These are phyloP conservation scores for Colletotrichum simmondsii DNA, from an alignment of 2,329 filamentous ascomycete genomes.

Conservation along the genomic window DNA sequence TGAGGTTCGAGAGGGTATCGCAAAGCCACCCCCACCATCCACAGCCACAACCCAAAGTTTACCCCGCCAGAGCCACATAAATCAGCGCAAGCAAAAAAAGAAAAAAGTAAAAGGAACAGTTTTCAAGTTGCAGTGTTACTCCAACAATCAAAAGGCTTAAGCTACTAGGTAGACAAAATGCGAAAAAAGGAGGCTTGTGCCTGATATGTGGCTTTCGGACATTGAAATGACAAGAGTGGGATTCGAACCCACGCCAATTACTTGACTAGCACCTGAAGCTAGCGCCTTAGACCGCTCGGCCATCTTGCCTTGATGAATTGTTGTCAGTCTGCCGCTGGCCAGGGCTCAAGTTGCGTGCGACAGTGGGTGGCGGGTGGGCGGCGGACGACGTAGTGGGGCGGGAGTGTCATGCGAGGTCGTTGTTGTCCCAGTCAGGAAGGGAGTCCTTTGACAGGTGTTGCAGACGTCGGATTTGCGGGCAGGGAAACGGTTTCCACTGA, in stretches of 20 bases:
- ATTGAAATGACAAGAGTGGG: conserved; percentile 19
- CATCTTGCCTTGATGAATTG: background rate
- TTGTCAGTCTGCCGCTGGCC: fast-evolving
- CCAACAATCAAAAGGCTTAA: background rate
- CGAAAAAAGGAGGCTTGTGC: background rate
- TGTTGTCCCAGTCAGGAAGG: background rate
- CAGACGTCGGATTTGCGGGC: background rate
- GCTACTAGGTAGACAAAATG: fast-evolving
- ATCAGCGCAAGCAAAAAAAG: background rate
- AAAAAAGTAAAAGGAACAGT: background rate
- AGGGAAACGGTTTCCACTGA: background rate
- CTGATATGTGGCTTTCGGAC: too few species aligned
- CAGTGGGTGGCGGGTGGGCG: too few species aligned
- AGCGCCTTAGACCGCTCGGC: conserved; percentile 22
- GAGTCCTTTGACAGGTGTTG: too few species aligned
- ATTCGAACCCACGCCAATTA: conserved; percentile 21
- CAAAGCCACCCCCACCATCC: background rate
- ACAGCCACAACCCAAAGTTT: background rate
- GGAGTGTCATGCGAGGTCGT: background rate
- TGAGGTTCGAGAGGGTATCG: background rate
- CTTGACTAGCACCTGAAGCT: conserved; percentile 23
- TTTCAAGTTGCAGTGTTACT: too few species aligned
- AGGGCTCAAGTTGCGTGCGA: background rate
- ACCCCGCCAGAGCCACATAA: background rate
- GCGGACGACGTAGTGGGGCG: background rate